phyloP scores from a whole-genome alignment of 2,329 filamentous ascomycete genomes.

The Hymenoscyphus fraxineus region DNA sequence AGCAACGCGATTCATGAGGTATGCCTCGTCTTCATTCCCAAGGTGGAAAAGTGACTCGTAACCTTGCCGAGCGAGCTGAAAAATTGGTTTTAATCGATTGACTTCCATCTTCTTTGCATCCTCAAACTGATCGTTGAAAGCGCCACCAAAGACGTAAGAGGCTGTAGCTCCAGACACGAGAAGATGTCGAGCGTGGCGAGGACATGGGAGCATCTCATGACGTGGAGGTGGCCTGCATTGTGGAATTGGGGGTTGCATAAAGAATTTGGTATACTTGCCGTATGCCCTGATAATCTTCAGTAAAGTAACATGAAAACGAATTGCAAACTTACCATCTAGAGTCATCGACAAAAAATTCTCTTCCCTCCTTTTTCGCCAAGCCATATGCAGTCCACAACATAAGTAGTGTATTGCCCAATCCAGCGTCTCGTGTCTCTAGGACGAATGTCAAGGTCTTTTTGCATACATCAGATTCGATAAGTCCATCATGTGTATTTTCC shows the following conservation, averaged over 20 bases:
- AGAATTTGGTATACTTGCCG: slow-evolving; percentile 69
- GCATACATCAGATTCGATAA: slow-evolving; percentile 56
- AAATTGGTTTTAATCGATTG: slow-evolving; percentile 58
- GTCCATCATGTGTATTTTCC: slow-evolving; percentile 39
- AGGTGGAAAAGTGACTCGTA: slow-evolving; percentile 74
- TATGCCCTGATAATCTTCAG: slow-evolving; percentile 53
- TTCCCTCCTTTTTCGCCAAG: slow-evolving; percentile 67
- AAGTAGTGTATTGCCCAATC: slow-evolving; percentile 73
- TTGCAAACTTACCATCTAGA: slow-evolving; percentile 56
- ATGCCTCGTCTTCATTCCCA: slow-evolving; percentile 58
- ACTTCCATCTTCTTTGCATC: slow-evolving; percentile 47
- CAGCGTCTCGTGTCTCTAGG: slow-evolving; percentile 69
- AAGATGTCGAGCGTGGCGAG: slow-evolving; percentile 70
- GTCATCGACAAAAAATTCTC: slow-evolving; percentile 82
- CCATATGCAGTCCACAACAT: slow-evolving; percentile 82
- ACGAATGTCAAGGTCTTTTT: slow-evolving; percentile 71
- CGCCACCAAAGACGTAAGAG: slow-evolving; percentile 58
- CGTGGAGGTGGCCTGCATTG: slow-evolving; percentile 68
- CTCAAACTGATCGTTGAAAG: slow-evolving; percentile 52
- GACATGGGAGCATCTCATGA: slow-evolving; percentile 75
- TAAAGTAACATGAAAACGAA: not conserved
- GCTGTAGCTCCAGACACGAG: slow-evolving; percentile 69
- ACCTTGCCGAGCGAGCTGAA: slow-evolving; percentile 63
- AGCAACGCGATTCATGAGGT: slow-evolving; percentile 57
- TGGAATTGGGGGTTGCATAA: slow-evolving; percentile 61